Evolutionary conservation across 1,139 yeast genomes (phyloP), one percentile per base, ranked within the genome.

Genomic region (Debaryomycetaceae sp.): DNA sequence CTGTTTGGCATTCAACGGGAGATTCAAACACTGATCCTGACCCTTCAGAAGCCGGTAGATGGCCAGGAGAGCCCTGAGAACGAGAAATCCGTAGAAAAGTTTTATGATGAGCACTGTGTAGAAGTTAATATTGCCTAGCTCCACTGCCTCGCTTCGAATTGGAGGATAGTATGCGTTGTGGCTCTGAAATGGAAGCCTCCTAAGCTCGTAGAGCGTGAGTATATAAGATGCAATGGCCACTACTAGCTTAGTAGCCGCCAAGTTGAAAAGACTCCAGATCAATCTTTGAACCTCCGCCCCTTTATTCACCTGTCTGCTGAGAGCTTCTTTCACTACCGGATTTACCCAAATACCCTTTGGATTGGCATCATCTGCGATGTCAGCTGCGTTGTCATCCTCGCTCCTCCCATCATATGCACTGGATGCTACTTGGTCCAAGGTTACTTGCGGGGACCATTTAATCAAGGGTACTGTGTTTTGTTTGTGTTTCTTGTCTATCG

Each of bases 311-410:
- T 72, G 78, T 34, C 78, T 53, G 5, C 53, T 34, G 41, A 74
- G 56, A 0, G 78, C 78, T 42, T 60, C 60, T 41, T 55, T 53
- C 52, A 73, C 62, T 24, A 69, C 60, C 3, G 77, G 77, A 48
- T 64, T 70, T 23, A 57, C 55, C 78, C 78, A 73, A n/a, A 62
- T 65, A 1, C 76, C 78, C 0, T 68, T 58, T 0, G 75, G 72
- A 1, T 49, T 42, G 6, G 44, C 45, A 7, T 37, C 43, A 6
- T 40, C 30, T 22, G 47, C 52, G 17, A 49, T 48, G 34, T 47
- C 50, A 5, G 45, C 51, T 14, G 49, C 51, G 14, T 52, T 52
- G 3, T 44, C 48, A 20, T 46, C 43, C 14, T 41, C 49, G 24
- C 43, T 42, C 9, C 8, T 11, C n/a, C 24, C 24, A 17, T 13